Base-by-base conservation (phyloP, 768 basidiomycete genomes). In the Boletellus emodensis region DNA sequence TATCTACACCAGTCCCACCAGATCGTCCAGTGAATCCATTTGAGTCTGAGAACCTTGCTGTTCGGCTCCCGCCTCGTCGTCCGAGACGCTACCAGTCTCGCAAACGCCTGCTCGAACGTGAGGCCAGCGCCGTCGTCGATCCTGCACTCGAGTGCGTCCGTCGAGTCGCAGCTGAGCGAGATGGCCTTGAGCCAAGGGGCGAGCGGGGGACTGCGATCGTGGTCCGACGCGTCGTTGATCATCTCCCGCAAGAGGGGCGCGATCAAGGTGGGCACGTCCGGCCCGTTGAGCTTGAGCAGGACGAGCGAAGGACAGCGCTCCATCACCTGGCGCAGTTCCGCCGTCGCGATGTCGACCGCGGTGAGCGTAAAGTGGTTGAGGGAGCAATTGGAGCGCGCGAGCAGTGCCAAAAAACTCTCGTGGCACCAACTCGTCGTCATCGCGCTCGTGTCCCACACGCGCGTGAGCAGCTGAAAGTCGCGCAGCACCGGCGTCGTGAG, bases 11-110 rank as follows among this genome's bases (percentile, higher is more conserved):
- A 66, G 3, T 48, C 53, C 64, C 64, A 66, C 64, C 64, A 66
- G 4, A 66, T 55, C 52, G 64, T 66, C 64, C 64, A 66, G 36
- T 66, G 64, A 38, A 66, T 65, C 64, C 64, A 66, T 17, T 59
- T 66, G 22, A 66, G 38, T 20, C 35, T 55, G 20, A 66, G 61
- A 17, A 67, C 64, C 46, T 55, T 66, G 63, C 63, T 49, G 30
- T 46, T 54, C 0, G 40, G 30, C 12, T 61, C 61, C 32, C 65
- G 61, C 34, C 37, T 44, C 49, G 59, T 54, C 40, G 64, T 66
- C 42, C 64, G 64, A 12, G 64, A 66, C 35, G 46, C 18, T 9
- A 66, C 63, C 2, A 67, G 44, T 17, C 7, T 55, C 12, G 46
- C 24, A 55, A 66, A 67, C 15, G 56, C 57, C 22, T 63, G 54